Percentiles rank a stretch among this genome's conserved stretches.
Conservation (phyloP, 768 basidiomycete species). For the Lentinula aciculospora region DNA sequence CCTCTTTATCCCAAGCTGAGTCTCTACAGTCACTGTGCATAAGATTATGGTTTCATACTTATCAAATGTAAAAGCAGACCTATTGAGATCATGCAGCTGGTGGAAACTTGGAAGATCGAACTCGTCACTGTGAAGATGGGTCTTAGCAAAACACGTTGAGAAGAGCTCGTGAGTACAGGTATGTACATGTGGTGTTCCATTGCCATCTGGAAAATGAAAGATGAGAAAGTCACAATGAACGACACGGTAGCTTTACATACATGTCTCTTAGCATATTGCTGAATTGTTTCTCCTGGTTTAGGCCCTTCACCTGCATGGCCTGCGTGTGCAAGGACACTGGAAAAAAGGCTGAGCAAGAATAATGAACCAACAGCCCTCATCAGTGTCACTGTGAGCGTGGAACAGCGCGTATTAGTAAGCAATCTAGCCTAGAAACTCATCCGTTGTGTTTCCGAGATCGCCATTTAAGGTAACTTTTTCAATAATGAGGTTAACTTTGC, state of each 20-base stretch:
- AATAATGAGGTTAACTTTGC: too few relatives aligned
- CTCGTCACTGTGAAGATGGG: constrained; percentile 50
- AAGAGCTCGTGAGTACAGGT: background rate
- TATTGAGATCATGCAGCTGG: constrained; percentile 89
- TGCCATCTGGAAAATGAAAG: constrained; percentile 58
- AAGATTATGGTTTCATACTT: background rate
- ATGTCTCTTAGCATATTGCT: constrained; percentile 86
- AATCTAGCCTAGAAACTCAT: background rate
- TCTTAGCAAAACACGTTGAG: background rate
- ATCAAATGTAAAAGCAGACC: constrained; percentile 34
- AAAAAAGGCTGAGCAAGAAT: constrained; percentile 29
- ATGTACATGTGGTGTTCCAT: constrained; percentile 81
- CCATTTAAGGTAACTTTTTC: background rate
- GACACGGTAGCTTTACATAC: constrained; percentile 44
- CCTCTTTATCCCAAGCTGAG: constrained; percentile 76
- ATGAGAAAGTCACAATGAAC: constrained; percentile 11
- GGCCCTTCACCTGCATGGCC: constrained; percentile 52
- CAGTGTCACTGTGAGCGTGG: too few relatives aligned
- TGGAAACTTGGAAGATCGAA: constrained; percentile 90
- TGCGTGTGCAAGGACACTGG: constrained; percentile 47
- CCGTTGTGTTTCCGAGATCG: background rate
- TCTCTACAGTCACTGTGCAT: constrained; percentile 38
- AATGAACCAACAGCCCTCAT: constrained; percentile 47
- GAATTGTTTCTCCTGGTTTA: constrained; percentile 53
- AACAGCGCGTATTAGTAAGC: too few relatives aligned